Evolutionary conservation across 768 basidiomycete genomes (phyloP), one percentile per base, ranked within the genome.

Genomic region (Boletus rubescentipes): DNA sequence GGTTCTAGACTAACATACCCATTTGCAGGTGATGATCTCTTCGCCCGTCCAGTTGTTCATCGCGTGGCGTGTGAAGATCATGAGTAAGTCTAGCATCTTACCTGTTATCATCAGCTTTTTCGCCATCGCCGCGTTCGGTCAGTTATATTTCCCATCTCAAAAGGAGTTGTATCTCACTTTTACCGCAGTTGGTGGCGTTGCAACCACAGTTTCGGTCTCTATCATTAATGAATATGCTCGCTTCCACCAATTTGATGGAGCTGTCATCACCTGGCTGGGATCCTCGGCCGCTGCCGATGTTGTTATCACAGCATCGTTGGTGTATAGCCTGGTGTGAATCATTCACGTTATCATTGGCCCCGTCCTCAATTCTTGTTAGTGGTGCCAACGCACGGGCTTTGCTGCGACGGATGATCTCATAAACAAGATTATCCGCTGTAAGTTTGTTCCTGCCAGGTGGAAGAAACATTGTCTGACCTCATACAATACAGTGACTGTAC

Each of bases 21-120:
- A 10, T 48, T 14, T 32, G 31, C 38, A 80, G 79, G 78, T 73
- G 7, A 71, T 81, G 53, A 77, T 77, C 21, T 77, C 75, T 3
- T 60, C 70, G 16, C 57, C 73, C 10, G 78, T 80, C 9, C 79
- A 81, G 51, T 49, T 75, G 8, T 82, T 82, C 62, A 79, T 78
- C 42, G 76, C 77, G 4, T 76, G 74, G 73, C 67, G 75, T 26
- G 73, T 76, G 37, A 71, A 66, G 26, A 63, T 74, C 11, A 59
- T 77, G 49, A 73, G 67, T 6, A 59, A 60, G 35, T 73, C 69
- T 41, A 58, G 43, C 9, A 53, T 62, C 23, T 39, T 69, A 15
- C 68, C 69, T 18, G 39, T 30, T 15, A 37, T 72, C 30, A 69
- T 76, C 40, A 14, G 12, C 46, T 45, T 58, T 26, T 34, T 62